Evolutionary conservation across 768 basidiomycete species (phyloP), one percentile per base, ranked within the genome.

Genomic region (Hericium rajendrae): DNA sequence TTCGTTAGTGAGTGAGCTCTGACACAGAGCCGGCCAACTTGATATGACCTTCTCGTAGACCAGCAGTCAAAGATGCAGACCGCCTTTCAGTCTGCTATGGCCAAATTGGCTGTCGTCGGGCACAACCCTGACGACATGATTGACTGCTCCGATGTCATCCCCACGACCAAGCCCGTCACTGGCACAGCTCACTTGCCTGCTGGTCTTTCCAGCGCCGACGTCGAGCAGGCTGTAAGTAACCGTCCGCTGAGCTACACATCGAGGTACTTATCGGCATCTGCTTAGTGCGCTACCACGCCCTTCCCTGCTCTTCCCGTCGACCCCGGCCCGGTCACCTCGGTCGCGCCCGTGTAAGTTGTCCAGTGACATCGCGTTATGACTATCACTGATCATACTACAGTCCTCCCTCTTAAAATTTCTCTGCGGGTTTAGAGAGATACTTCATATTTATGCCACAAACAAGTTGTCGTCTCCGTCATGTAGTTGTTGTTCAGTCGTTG

Each of bases 251-350:
- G 32, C 32, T 32, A 32, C 6, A 32, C 32, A 8, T 32, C 32
- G 32, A 32, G 32, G 32, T 32, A 32, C 32, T 32, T 8, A 32
- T 32, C 32, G 8, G 6, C 32, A 8, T 32, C 32, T 32, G 32
- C 32, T 32, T 32, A 32, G 68, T 78, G 72, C 59, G 67, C 69
- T 22, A 62, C 57, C 15, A 57, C 26, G 39, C 58, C 72, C 4
- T 76, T 75, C 69, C 74, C 74, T 10, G 65, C 62, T 8, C 67
- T 73, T 48, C 53, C 65, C 41, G 65, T 69, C 22, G 59, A 67
- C 51, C 67, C 70, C 24, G 73, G 72, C 51, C 67, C 71, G 55
- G 64, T 56, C 38, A 70, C 66, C 28, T 63, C 70, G 38, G 65
- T 71, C 38, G 60, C 67, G 39, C 66, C 70, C 22, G 69, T 71